Conservation (phyloP, 306 rosid species). For the Sophora flavescens region DNA sequence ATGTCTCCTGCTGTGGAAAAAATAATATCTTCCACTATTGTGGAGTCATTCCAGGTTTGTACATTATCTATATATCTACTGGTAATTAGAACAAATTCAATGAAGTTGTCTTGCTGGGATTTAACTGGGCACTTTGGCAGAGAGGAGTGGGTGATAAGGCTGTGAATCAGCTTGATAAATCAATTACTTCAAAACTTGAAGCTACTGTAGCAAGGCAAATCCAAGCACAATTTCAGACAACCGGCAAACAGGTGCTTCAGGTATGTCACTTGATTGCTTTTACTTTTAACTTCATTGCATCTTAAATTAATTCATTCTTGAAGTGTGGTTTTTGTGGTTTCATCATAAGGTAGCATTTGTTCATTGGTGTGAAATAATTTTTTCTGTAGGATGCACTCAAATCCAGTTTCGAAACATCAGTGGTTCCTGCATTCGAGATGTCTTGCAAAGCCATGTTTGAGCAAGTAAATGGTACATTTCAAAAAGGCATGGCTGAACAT, state of each 20-base stretch:
- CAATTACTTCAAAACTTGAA: constrained; percentile 87
- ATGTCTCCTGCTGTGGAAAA: constrained; percentile 86
- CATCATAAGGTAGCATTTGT: constrained; percentile 4
- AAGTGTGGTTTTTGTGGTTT: constrained; percentile 31
- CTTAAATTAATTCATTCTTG: constrained; percentile 11
- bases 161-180: constrained; percentile 93
- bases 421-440: constrained; percentile 92
- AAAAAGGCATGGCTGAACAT: constrained; percentile 95
- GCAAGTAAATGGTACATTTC: constrained; percentile 93
- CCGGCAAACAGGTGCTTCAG: constrained; percentile 97
- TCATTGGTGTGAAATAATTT: constrained; percentile 37
- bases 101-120: constrained; percentile 44
- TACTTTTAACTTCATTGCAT: constrained; percentile 31
- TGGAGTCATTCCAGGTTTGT: constrained; percentile 94
- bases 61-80: constrained; percentile 23
- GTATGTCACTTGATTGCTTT: constrained; percentile 53
- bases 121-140: constrained; percentile 62
- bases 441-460: constrained; percentile 97
- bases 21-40: constrained; percentile 74
- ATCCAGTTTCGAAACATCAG: constrained; percentile 79
- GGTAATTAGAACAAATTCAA: constrained; percentile 37
- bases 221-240: constrained; percentile 97
- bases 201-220: constrained; percentile 94
- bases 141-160: constrained; percentile 98
- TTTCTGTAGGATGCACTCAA: constrained; percentile 77